Evolutionary conservation across 2,329 filamentous ascomycete genomes (phyloP).

Genomic region (Cytospora leucostoma): DNA sequence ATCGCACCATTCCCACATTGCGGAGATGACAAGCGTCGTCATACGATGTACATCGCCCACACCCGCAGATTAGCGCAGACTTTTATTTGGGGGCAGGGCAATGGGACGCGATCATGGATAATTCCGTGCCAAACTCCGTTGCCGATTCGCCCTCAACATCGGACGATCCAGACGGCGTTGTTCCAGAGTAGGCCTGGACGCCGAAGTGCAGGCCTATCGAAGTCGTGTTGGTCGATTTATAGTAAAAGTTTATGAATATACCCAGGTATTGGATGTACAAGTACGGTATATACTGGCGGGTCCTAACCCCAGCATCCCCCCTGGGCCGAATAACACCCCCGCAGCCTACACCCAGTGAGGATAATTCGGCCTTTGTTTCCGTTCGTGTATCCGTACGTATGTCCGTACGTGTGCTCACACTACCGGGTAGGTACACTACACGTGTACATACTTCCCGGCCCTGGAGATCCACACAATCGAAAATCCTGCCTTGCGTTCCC

Average conservation of each 20-base stretch:
- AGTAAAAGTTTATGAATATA: background rate
- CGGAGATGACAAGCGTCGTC: slow-evolving; percentile 8
- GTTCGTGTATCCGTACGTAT: background rate
- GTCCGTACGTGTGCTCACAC: no score
- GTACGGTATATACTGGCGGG: background rate
- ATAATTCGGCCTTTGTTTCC: background rate
- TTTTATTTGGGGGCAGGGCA: background rate
- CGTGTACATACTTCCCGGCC: slow-evolving; percentile 1
- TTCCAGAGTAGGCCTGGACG: background rate
- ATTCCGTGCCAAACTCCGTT: background rate
- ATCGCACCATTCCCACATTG: slow-evolving; percentile 11
- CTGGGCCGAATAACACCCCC: background rate
- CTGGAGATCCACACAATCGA: slow-evolving; percentile 10
- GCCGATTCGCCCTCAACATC: background rate
- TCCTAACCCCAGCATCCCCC: background rate
- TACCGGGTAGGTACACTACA: background rate
- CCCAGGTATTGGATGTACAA: background rate
- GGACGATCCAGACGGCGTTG: background rate
- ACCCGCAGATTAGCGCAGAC: background rate
- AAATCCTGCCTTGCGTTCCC: slow-evolving; percentile 10
- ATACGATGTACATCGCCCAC: slow-evolving; percentile 3
- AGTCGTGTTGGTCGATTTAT: background rate
- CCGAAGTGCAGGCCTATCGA: background rate
- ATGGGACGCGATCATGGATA: background rate
- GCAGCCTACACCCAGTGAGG: background rate